Base-by-base conservation (phyloP, 805 yeast species). In the Martiniozyma abietophila region DNA sequence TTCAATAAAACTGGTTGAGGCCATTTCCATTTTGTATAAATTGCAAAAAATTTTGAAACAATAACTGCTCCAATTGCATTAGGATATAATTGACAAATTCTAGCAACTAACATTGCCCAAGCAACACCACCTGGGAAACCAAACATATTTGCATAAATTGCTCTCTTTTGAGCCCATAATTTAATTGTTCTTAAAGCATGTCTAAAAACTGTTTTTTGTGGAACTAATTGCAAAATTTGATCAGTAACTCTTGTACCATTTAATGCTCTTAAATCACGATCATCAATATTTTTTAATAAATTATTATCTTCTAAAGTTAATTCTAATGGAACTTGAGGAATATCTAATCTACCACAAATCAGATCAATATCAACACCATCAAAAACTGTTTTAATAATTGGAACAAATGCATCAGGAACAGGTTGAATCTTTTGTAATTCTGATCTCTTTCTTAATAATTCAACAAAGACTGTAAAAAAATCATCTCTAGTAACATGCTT, bases 111-210 rank as follows among this genome's bases (percentile, higher is more conserved):
- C 96, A 92, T 92, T 1, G 98, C 98, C 98, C 98, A 92, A 1
- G 98, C 98, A 31, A 92, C 98, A 58, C 98, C 98, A 50, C 98
- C 98, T 1, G 97, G 98, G 59, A 89, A 92, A 0, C 98, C 98
- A 69, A 80, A 84, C 29, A 92, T 80, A 52, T 92, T 92, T 6
- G 84, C 96, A 59, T 92, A 92, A 11, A 92, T 74, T 0, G 96
- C 97, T 32, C 97, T 69, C 49, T 86, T 74, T 53, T 86, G 89
- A 0, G 98, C 98, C 98, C 98, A 92, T 50, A 92, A 66, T 57
- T 92, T 92, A 43, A 92, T 82, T 11, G 95, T 88, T 44, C 98
- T 66, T 38, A 92, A 63, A 2, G 96, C 95, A 47, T 86, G 88
- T 51, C 85, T 83, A 65, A 92, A 92, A 2, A 84, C 94, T 14